These are phyloP conservation scores for Mrakia gelida DNA, from an alignment of 768 basidiomycete genomes.

Conservation along the genomic window DNA sequence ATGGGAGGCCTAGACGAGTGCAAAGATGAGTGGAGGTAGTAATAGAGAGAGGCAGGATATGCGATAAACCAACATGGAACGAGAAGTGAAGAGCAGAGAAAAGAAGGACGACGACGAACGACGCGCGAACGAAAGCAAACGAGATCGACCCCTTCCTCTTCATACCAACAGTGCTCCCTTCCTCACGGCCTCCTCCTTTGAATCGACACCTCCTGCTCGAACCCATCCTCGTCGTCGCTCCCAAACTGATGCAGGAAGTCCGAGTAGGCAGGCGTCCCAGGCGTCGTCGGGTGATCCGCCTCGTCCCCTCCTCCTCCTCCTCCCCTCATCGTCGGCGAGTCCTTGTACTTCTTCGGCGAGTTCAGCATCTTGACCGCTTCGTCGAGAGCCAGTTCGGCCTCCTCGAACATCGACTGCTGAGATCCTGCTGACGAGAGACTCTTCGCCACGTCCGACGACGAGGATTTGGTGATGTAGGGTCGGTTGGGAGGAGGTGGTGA, in stretches of 20 bases:
- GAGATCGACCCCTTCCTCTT: too few relatives aligned
- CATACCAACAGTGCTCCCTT: neutral
- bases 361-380: conserved; percentile 8
- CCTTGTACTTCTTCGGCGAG: neutral
- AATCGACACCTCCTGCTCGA: neutral
- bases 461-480: neutral
- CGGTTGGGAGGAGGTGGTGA: neutral
- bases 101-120: too few relatives aligned
- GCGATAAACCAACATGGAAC: too few relatives aligned
- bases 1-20: too few relatives aligned
- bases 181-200: neutral
- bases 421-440: neutral
- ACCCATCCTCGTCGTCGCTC: neutral
- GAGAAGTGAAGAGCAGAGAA: too few relatives aligned
- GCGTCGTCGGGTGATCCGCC: neutral
- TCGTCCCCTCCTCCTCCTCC: too few relatives aligned
- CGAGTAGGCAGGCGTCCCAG: conserved; percentile 13
- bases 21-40: too few relatives aligned
- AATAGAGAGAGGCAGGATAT: too few relatives aligned
- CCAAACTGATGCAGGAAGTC: conserved; percentile 13
- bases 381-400: neutral
- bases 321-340: neutral
- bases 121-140: too few relatives aligned
- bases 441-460: too few relatives aligned
- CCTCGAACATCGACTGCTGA: conserved; percentile 9